Evolutionary conservation across 139 green algal species (phyloP), one percentile per base, ranked within the genome.

Genomic region (Asterochloris erici): DNA sequence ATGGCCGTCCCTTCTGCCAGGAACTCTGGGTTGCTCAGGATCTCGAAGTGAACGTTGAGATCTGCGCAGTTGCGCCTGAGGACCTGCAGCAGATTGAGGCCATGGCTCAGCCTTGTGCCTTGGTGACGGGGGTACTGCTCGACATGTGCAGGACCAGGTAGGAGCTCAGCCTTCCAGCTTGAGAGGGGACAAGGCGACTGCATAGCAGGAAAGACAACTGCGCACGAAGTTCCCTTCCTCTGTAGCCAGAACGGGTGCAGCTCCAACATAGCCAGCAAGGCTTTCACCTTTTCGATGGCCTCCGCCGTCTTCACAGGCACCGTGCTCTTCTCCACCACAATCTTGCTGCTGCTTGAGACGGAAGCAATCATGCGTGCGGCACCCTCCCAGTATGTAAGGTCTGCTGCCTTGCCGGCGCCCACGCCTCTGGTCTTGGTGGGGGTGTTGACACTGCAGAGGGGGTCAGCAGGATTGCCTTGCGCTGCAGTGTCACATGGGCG

Each of bases 281-380:
- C 10, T 61, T 79, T 10, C 66, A 94, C 95, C 94, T 98, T 98
- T 79, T 91, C 93, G 77, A 99, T 99, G 19, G 97, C 97, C 86
- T 99, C 96, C 12, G 97, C 97, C 0, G 97, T 99, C 87, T 99
- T 99, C 23, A 99, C 97, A 21, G 97, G 97, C 68, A 99, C 97
- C 11, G 97, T 99, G 14, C 94, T 98, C 92, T 99, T 99, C 91
- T 99, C 97, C 73, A 99, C 97, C 23, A 99, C 94, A 83, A 99
- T 98, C 90, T 99, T 99, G 87, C 83, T 92, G 70, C 83, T 89
- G 60, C 87, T 97, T 68, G 94, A 97, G 6, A 92, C 90, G 12
- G 85, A 88, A 14, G 96, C 96, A 81, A 99, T 99, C 64, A 97
- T 92, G 64, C 96, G 92, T 12, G 97, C 97, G 6, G 97, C 97